Evolutionary conservation across 83 land plant genomes (phyloP), one percentile per base, ranked within the genome.

Genomic region (Thuja plicata): DNA sequence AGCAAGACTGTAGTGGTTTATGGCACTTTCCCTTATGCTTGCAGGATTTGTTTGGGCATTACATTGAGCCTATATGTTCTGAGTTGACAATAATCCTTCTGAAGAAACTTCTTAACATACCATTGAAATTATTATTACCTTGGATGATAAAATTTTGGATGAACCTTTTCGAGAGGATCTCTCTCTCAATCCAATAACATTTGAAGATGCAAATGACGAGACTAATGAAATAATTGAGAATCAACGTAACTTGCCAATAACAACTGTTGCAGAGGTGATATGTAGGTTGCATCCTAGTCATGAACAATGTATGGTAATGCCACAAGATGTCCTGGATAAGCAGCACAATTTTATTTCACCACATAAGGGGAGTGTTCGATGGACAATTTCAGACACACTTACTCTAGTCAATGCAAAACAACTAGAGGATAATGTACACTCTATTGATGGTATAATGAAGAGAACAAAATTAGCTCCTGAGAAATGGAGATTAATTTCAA

Each of bases 151-250:
- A 52, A 85, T 85, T 41, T 85, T 85, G 87, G 41, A n/a, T 4
- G 87, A 85, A 52, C 41, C 87, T 52, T 85, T 85, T 85, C 50
- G 70, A 12, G 87, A 85, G 70, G 70, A 34, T 85, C 87, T 85
- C 48, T 85, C 70, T 35, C n/a, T 85, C 41, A 46, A 32, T 6
- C 66, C 87, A 85, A 85, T 54, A 66, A 19, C 24, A 54, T 17
- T 48, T 85, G 87, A 85, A 48, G 87, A 54, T 85, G 54, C 87
- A 52, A 85, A 55, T 85, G 66, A 70, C 13, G 87, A 34, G 37
- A 85, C 50, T 52, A 11, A 85, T 60, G 70, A 73, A 73, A 32
- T 73, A 30, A 32, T 73, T 32, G 37, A 85, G 60, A 19, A 85
- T 32, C 87, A 85, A 45, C 12, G 3, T 35, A 85, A 54, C 57